Base-by-base conservation (phyloP, 768 basidiomycete genomes). In the Rhizopogon rudus region DNA sequence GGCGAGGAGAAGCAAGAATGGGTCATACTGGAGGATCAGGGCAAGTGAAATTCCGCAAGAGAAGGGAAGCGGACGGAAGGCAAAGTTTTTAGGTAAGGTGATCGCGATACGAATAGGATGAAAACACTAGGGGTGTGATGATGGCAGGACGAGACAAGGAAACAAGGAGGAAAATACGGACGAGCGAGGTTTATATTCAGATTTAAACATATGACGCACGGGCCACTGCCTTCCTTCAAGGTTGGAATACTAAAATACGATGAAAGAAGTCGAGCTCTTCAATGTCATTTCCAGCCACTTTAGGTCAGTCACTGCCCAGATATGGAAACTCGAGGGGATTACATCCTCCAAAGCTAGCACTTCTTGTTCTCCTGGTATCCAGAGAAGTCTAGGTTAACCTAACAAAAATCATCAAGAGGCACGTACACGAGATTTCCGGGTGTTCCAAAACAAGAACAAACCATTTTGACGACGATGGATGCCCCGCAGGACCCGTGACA, bases 11-110 rank as follows among this genome's bases (percentile, higher is more conserved):
- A 67, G 55, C 58, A 33, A 46, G 63, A 61, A 57, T 52, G 37
- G 44, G 45, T 55, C 70, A 71, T 71, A 57, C 55, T 28, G 60
- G 64, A 40, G 65, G 59, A 65, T 69, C 67, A 57, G 60, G 57
- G 53, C 59, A 16, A 55, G 60, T 57, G 49, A 20, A 60, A 55
- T 3, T 31, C 48, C 56, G 53, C 57, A 46, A 49, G 45, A 52
- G 61, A 57, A 49, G 52, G 33, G 49, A 55, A 55, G 55, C 48
- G 58, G 45, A 60, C 39, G 39, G 45, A 41, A 48, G 37, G 56
- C 57, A 46, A 52, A 50, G 50, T 54, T 52, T 52, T 39, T 28
- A 54, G 62, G 57, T 53, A 64, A 49, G 9, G 35, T 49, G 48
- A 49, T 16, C 40, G 53, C 37, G 52, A 44, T 57, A 52, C 56